Evolutionary conservation across 805 yeast species (phyloP).

Genomic region (Myxozyma mucilagina): DNA sequence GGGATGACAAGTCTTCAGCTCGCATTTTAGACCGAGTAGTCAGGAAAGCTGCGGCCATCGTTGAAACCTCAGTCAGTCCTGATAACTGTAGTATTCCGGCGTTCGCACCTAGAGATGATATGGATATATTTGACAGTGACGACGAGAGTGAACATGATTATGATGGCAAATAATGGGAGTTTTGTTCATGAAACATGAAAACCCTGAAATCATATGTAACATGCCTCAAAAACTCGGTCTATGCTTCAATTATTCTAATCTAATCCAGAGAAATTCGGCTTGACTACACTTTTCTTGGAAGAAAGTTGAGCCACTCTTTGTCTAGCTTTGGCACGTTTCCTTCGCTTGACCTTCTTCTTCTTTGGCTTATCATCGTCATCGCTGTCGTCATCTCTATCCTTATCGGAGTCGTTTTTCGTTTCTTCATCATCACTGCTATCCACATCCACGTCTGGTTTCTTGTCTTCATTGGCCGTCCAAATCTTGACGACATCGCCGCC

Average conservation of each 20-base stretch:
- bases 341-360: constrained; percentile 15
- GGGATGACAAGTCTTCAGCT: background rate
- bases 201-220: background rate
- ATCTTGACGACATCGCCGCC: constrained; percentile 80
- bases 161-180: background rate
- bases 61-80: constrained; percentile 3
- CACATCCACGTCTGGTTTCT: background rate
- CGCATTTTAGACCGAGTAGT: background rate
- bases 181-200: background rate
- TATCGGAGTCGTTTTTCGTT: constrained; percentile 42
- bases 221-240: background rate
- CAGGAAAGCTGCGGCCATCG: constrained; percentile 7
- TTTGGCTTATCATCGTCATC: constrained; percentile 39
- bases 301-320: constrained; percentile 39
- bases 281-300: background rate
- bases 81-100: constrained; percentile 1
- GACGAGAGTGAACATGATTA: background rate
- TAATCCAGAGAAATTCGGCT: constrained; percentile 13
- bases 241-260: background rate
- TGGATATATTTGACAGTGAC: constrained; percentile 4
- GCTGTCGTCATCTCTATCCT: constrained; percentile 50
- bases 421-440: constrained; percentile 42
- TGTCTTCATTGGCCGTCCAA: constrained; percentile 53
- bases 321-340: constrained; percentile 32
- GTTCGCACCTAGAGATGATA: background rate